Base-by-base conservation (phyloP, 345 rosid species). In the Brassica incana region DNA sequence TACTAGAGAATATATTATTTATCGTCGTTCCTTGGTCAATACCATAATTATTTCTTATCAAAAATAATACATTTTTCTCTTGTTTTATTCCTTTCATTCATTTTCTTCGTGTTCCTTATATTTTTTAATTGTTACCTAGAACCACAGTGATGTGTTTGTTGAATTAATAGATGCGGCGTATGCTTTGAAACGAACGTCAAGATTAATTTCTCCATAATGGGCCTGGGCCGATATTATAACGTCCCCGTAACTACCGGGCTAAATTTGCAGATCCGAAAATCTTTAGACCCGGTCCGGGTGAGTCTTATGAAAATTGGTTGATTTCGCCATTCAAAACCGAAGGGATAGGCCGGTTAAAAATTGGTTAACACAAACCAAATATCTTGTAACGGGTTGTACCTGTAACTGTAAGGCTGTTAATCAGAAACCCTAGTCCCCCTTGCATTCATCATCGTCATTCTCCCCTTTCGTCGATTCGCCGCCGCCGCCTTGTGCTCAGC, bases 361-460 rank as follows among this genome's bases (percentile, higher is more conserved):
- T 36, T 52, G 72, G 72, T 71, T 36, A 62, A 27, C 59, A 70
- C 14, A 8, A 38, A 18, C 50, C 72, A 4, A 38, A 68, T 67
- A 11, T 59, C 48, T 50, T 14, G 38, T 50, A 40, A 40, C 32
- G 6, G 4, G 1, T 45, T 59, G 54, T 48, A 50, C 18, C 58
- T 23, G 27, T 32, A 27, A 20, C 33, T 32, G 35, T 32, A 32
- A 33, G 36, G 6, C 36, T 33, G 36, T 1, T 27, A 67, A 15
- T 25, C 66, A 5, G 25, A 72, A 79, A 74, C 75, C 78, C 78
- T 79, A 74, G 59, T 73, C 59, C 70, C 23, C 69, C 43, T 64
- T 67, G 54, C 35, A 40, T 61, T 60, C 60, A 71, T 65, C 81
- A 45, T 77, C 52, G 60, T 50, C 65, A 52, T 2, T 38, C 16